Conservation (phyloP, 2,329 filamentous ascomycete species). For the Colletotrichum theobromicola region DNA sequence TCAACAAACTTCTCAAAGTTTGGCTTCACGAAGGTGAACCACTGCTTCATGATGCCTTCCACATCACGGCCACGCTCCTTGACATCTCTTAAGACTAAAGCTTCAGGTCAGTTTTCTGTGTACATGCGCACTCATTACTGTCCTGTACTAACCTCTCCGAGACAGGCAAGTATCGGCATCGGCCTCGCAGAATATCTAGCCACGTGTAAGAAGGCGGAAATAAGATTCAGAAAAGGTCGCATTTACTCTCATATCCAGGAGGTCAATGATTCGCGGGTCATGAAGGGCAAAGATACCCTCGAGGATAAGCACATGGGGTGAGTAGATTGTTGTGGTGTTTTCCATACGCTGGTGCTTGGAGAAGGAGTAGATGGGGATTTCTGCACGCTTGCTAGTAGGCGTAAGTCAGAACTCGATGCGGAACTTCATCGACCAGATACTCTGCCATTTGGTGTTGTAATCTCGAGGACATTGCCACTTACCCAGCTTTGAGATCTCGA, state of each 20-base stretch:
- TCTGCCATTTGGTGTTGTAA: not conserved
- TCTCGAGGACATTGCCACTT: conserved; percentile 33
- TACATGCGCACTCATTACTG: not conserved
- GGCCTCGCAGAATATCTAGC: conserved; percentile 90
- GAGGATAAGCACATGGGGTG: conserved; percentile 91
- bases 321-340: conserved; percentile 89
- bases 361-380: conserved; percentile 96
- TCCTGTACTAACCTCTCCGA: conserved; percentile 70
- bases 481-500: conserved; percentile 90
- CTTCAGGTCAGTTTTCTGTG: conserved; percentile 7
- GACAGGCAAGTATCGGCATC: conserved; percentile 94
- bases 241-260: conserved; percentile 86
- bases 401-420: not conserved
- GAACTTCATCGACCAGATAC: not conserved
- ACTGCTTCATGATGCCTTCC: conserved; percentile 96
- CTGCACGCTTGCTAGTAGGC: conserved; percentile 74
- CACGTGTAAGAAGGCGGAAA: not conserved
- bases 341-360: conserved; percentile 83
- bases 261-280: conserved; percentile 81
- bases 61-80: conserved; percentile 88
- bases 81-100: conserved; percentile 81
- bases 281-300: conserved; percentile 97
- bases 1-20: conserved; percentile 95
- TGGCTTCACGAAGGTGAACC: conserved; percentile 95
- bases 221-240: not conserved